Base-by-base conservation (phyloP, 768 basidiomycete species). In the Nevesoporus exiguus region DNA sequence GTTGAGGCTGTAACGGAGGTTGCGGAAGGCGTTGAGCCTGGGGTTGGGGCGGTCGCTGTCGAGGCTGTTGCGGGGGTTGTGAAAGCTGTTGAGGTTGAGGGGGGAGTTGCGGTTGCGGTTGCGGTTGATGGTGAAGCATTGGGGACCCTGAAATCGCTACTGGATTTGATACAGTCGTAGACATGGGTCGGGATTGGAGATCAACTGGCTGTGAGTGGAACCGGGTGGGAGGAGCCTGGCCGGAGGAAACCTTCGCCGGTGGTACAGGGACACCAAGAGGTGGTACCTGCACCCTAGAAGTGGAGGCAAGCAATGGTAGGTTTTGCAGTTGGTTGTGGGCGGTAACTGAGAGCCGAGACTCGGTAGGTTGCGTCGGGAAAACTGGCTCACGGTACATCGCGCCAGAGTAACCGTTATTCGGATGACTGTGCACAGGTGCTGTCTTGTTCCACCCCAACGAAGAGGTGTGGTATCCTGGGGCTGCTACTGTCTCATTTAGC, bases 241-340 rank as follows among this genome's bases (percentile, higher is more conserved):
- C 45, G 2, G 55, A 33, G 22, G 31, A n/a, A 30, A 33, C 7
- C 7, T 51, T 53, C 7, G 9, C 31, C 1, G 42, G 22, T 5
- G 24, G 21, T 8, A 36, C 10, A 41, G 57, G 36, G 14, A 48
- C 36, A 24, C 37, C 27, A 10, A 57, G 58, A 5, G 17, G 48
- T 14, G 60, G 55, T 0, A 15, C 46, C 39, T 56, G 57, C 21
- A 40, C 51, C 29, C 43, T 54, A 49, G 54, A 42, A 7, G 52
- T 24, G 21, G 53, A 17, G 15, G n/a, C 15, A 41, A 17, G 24
- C n/a, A 50, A 14, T 27, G 49, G 11, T 27, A 36, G 3, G 31
- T 37, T 57, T 29, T 49, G 54, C 10, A 47, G 21, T 27, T 49
- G 56, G 17, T 31, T 55, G 36, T 55, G 44, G 27, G 34, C 27